Conservation (phyloP, 306 rosid genomes). For the Rosa persica region DNA sequence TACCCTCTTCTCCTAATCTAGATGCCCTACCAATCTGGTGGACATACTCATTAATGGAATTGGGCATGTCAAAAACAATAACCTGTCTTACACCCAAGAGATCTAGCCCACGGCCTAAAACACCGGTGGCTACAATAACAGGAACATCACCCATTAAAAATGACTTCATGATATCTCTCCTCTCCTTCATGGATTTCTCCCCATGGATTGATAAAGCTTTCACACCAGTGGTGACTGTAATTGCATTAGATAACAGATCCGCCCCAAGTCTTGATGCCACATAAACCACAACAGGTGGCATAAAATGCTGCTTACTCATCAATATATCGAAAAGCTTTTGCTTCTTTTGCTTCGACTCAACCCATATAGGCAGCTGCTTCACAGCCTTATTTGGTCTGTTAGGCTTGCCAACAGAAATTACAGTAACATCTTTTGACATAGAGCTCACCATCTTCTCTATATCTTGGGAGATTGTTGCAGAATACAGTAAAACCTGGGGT, state of each 20-base stretch:
- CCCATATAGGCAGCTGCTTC: constrained; percentile 83
- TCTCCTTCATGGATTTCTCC: constrained; percentile 78
- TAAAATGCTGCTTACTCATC: constrained; percentile 67
- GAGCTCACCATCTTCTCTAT: constrained; percentile 64
- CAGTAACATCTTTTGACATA: constrained; percentile 46
- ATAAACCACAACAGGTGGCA: constrained; percentile 69
- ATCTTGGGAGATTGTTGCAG: constrained; percentile 73
- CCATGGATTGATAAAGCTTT: constrained; percentile 75
- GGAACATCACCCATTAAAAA: constrained; percentile 71
- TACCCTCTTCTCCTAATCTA: constrained; percentile 85
- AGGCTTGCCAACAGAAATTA: constrained; percentile 62
- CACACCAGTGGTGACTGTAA: constrained; percentile 60
- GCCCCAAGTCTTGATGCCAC: constrained; percentile 81
- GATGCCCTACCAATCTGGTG: constrained; percentile 91
- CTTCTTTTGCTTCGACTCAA: constrained; percentile 76
- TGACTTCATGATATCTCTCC: constrained; percentile 72
- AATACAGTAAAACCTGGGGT: constrained; percentile 79
- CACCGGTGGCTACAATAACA: constrained; percentile 81
- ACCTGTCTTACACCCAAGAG: constrained; percentile 74
- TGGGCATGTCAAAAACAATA: constrained; percentile 81
- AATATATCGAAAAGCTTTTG: constrained; percentile 78
- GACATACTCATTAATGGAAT: constrained; percentile 74
- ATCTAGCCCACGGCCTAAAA: constrained; percentile 83
- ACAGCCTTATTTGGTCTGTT: constrained; percentile 72
- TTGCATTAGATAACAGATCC: constrained; percentile 77